Evolutionary conservation across 2,329 filamentous ascomycete genomes (phyloP).

Genomic region (Aspergillus aculeatus): DNA sequence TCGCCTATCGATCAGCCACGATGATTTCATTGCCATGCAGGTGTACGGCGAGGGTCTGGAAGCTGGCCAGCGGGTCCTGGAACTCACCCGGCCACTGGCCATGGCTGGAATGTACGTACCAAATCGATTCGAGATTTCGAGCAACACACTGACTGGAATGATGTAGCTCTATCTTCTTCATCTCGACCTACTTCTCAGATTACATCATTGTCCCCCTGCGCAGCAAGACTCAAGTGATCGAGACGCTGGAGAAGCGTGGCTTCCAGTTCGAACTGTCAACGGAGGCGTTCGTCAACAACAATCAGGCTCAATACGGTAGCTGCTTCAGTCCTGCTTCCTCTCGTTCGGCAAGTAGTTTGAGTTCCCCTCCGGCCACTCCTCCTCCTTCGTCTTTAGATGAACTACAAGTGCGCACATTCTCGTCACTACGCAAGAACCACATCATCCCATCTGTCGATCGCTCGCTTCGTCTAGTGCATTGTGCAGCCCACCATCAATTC

Average conservation of each 20-base stretch:
- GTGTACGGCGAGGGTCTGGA: conserved; percentile 88
- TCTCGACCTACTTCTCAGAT: conserved; percentile 96
- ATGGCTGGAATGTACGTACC: conserved; percentile 74
- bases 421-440: conserved; percentile 72
- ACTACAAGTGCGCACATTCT: conserved; percentile 79
- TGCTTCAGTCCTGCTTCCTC: conserved; percentile 33
- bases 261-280: conserved; percentile 76
- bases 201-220: conserved; percentile 87
- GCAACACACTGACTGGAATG: conserved; percentile 1
- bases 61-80: conserved; percentile 85
- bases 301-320: conserved; percentile 50
- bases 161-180: conserved; percentile 84
- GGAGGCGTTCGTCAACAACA: conserved; percentile 63
- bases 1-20: conserved; percentile 70
- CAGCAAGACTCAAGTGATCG: conserved; percentile 70
- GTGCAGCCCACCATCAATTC: conserved; percentile 63
- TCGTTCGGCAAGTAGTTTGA: conserved; percentile 23
- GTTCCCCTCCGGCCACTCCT: conserved; percentile 61
- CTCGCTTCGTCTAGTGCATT: conserved; percentile 72
- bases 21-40: conserved; percentile 84
- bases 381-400: conserved; percentile 76
- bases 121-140: not conserved
- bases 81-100: conserved; percentile 85
- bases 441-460: conserved; percentile 71
- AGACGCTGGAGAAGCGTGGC: conserved; percentile 72